A percentile compares a stretch with the other conserved stretches of the same genome.
These are phyloP conservation scores for Piloderma croceum DNA, from an alignment of 768 basidiomycete genomes.

Conservation along the genomic window DNA sequence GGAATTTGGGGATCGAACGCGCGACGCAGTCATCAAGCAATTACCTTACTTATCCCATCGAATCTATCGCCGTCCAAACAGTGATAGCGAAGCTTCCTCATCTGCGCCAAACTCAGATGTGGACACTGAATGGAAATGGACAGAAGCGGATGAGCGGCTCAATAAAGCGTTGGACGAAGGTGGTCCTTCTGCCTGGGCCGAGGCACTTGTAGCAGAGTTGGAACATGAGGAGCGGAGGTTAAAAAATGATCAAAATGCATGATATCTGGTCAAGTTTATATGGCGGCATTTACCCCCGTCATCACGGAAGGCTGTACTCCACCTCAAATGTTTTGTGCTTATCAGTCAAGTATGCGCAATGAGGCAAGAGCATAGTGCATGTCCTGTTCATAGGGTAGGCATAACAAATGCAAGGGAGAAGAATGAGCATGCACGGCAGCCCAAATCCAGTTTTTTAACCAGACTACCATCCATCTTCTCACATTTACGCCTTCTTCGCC, in stretches of 20 bases:
- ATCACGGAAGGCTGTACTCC: too few relatives aligned
- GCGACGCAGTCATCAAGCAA: conserved; percentile 37
- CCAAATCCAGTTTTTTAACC: neutral
- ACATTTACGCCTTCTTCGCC: conserved; percentile 40
- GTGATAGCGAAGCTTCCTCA: neutral
- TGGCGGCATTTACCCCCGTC: too few relatives aligned
- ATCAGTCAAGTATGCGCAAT: too few relatives aligned
- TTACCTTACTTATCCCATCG: conserved; percentile 46
- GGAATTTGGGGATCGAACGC: conserved; percentile 59
- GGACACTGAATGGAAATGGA: conserved; percentile 44
- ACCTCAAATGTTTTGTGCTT: too few relatives aligned
- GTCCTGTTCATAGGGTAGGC: conserved; percentile 18
- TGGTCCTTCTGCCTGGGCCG: conserved; percentile 51
- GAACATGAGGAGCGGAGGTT: conserved; percentile 55
- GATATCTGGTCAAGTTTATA: too few relatives aligned
- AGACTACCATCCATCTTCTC: conserved; percentile 2
- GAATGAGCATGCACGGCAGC: conserved; percentile 9
- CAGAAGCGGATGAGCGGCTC: conserved; percentile 49
- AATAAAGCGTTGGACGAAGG: conserved; percentile 52
- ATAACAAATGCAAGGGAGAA: conserved; percentile 16
- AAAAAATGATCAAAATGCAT: conserved; percentile 27
- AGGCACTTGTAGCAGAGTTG: too few relatives aligned
- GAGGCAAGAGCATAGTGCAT: too few relatives aligned
- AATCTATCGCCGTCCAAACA: conserved; percentile 41
- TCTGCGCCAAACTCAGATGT: neutral